Conservation (phyloP, 192 early-diverging fungal genomes). For the Entrophospora sp. region DNA sequence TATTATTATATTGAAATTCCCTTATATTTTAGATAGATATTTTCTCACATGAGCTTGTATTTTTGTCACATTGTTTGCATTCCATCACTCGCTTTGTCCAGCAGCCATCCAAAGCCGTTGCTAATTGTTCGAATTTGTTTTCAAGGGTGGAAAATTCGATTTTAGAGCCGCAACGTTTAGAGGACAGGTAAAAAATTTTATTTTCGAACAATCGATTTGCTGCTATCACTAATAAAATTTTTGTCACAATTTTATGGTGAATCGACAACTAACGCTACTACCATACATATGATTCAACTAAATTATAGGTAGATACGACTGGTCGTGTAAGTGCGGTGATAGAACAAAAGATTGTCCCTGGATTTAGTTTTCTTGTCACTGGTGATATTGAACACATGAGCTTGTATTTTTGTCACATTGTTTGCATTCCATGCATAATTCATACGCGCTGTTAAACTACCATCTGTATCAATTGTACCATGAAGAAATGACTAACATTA, state of each 20-base stretch:
- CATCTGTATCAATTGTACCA: constrained; percentile 90
- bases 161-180: constrained; percentile 86
- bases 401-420: constrained; percentile 55
- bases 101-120: constrained; percentile 10
- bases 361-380: constrained; percentile 79
- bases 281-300: too few relatives aligned
- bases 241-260: neutral
- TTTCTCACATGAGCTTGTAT: constrained; percentile 44
- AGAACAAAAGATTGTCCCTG: constrained; percentile 94
- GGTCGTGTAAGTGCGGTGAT: constrained; percentile 82
- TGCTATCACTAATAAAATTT: neutral
- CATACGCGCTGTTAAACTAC: constrained; percentile 72
- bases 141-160: constrained; percentile 87
- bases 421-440: constrained; percentile 74
- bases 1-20: too few relatives aligned
- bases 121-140: constrained; percentile 21
- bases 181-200: constrained; percentile 46
- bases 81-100: constrained; percentile 14
- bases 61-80: constrained; percentile 53
- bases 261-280: too few relatives aligned
- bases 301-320: constrained; percentile 59
- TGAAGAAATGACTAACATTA: constrained; percentile 80
- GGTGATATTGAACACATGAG: constrained; percentile 97
- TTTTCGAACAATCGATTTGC: too few relatives aligned
- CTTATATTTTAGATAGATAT: too few relatives aligned